phyloP scores from a whole-genome alignment of 2,329 filamentous ascomycete genomes.

The Lasiodiplodia sp. region DNA sequence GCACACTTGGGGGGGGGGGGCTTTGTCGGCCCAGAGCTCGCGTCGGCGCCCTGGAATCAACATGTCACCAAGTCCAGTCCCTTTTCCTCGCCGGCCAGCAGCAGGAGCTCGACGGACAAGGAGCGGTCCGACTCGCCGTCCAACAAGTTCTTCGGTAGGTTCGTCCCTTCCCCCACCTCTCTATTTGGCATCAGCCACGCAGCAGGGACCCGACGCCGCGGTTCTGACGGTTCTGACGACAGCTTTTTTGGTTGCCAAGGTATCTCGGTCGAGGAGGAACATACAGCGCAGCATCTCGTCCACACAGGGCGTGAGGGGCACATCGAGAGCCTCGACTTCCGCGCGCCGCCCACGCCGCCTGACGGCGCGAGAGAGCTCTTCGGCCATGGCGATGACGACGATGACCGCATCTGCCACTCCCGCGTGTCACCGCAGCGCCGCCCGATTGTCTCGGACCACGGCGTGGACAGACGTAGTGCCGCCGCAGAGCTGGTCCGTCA shows the following conservation, averaged over 20 bases:
- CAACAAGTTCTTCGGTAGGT: conserved; percentile 13
- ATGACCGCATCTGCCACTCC: background rate
- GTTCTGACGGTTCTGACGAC: conserved; percentile 20
- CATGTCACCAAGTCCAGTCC: conserved; percentile 16
- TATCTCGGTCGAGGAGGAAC: conserved; percentile 8
- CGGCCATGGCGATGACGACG: background rate
- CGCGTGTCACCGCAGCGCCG: conserved; percentile 1
- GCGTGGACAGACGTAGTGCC: conserved; percentile 6
- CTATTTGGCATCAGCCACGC: background rate
- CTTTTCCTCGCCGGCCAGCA: background rate
- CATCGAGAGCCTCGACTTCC: background rate
- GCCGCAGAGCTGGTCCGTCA: conserved; percentile 4
- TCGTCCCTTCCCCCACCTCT: conserved; percentile 13
- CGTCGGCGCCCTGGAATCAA: conserved; percentile 12
- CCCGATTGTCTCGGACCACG: conserved; percentile 11
- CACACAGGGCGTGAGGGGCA: background rate
- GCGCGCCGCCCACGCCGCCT: background rate
- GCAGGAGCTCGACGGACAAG: background rate
- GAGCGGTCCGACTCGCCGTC: background rate
- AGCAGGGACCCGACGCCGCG: background rate
- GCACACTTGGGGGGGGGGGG: conserved; percentile 5
- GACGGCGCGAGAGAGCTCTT: background rate
- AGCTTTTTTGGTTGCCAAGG: conserved; percentile 25
- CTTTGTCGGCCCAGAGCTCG: background rate
- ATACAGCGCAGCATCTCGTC: background rate